Evolutionary conservation across 1,284 basidiomycete species (phyloP).

Genomic region (Caloboletus inedulis): DNA sequence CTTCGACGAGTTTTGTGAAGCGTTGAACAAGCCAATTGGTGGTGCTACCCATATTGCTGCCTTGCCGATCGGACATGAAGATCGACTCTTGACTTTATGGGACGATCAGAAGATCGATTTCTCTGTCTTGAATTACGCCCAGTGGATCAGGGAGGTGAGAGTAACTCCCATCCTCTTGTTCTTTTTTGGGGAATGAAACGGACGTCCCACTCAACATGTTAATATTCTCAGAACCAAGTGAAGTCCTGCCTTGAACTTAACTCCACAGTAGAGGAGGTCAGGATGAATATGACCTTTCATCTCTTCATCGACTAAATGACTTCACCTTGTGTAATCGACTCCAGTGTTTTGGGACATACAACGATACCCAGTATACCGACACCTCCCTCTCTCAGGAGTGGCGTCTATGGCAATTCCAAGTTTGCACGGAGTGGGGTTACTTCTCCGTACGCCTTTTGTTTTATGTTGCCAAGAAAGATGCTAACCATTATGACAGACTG

Average conservation of each 20-base stretch:
- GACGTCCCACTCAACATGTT: not conserved
- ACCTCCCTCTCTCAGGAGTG: slow-evolving; percentile 67
- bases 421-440: slow-evolving; percentile 94
- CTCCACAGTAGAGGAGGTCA: slow-evolving; percentile 57
- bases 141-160: slow-evolving; percentile 67
- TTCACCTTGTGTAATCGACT: not conserved
- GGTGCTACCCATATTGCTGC: slow-evolving; percentile 25
- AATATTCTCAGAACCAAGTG: slow-evolving; percentile 52
- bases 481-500: slow-evolving; percentile 43
- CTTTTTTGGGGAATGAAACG: not conserved
- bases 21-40: slow-evolving; percentile 49
- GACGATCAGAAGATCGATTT: slow-evolving; percentile 50
- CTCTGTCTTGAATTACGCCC: slow-evolving; percentile 71
- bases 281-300: slow-evolving; percentile 12
- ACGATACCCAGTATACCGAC: slow-evolving; percentile 65
- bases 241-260: slow-evolving; percentile 50
- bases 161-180: not conserved
- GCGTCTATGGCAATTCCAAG: slow-evolving; percentile 90
- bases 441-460: slow-evolving; percentile 53
- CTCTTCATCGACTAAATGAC: not conserved
- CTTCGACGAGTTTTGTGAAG: slow-evolving; percentile 73
- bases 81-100: slow-evolving; percentile 42
- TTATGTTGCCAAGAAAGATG: slow-evolving; percentile 1
- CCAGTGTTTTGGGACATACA: slow-evolving; percentile 83
- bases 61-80: slow-evolving; percentile 43